These are phyloP conservation scores for Cyclotella baltica DNA, from an alignment of 108 stramenopile genomes.

Conservation along the genomic window DNA sequence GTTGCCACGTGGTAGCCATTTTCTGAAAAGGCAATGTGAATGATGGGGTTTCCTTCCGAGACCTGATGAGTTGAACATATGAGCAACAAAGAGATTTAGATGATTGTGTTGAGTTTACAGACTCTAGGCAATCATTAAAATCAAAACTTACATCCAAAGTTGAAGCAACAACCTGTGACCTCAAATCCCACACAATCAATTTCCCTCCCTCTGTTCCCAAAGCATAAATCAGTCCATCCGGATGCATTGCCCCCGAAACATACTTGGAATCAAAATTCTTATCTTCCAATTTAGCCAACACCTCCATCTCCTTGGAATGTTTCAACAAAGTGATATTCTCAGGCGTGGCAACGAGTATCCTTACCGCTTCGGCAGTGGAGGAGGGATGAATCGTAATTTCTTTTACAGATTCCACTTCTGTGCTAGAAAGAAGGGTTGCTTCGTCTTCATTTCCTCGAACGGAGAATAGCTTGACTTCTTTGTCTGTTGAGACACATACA, in stretches of 20 bases:
- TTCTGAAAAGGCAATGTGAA: constrained; percentile 79
- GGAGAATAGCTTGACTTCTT: not conserved
- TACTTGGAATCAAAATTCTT: constrained; percentile 32
- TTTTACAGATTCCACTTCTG: constrained; percentile 24
- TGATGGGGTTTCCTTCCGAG: constrained; percentile 53
- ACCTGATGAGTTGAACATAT: constrained; percentile 14
- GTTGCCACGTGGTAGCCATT: constrained; percentile 89
- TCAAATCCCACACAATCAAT: constrained; percentile 88
- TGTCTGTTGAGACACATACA: not conserved
- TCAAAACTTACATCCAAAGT: constrained; percentile 46
- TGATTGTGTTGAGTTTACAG: not conserved
- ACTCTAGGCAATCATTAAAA: not conserved
- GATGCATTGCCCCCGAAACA: constrained; percentile 81
- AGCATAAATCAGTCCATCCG: constrained; percentile 92
- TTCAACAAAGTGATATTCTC: constrained; percentile 14
- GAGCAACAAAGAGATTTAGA: constrained; percentile 3
- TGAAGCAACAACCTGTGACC: constrained; percentile 68
- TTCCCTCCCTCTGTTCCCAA: constrained; percentile 63
- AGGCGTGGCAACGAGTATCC: constrained; percentile 35
- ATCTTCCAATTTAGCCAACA: constrained; percentile 26
- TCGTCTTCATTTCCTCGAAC: constrained; percentile 5
- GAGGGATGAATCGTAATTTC: constrained; percentile 65
- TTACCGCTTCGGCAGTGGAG: constrained; percentile 35
- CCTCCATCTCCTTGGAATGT: constrained; percentile 13
- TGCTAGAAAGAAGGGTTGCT: not conserved